Conservation (phyloP, 2,329 filamentous ascomycete species). For the Aspergillus sp. region DNA sequence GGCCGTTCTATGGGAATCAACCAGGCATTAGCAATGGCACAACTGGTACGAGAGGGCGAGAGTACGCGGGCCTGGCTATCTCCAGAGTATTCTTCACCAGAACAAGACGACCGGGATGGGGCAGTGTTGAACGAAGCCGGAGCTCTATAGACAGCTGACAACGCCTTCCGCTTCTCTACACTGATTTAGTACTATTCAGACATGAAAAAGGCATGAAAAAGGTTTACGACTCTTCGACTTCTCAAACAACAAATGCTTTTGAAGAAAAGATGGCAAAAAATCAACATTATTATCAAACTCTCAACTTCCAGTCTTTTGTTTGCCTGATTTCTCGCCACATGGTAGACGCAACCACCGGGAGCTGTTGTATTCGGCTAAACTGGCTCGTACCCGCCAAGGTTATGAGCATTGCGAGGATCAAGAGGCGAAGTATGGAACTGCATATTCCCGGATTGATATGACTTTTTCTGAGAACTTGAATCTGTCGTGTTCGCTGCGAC, state of each 20-base stretch:
- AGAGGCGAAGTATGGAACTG: not conserved
- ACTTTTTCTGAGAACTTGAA: not conserved
- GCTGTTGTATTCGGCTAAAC: not conserved
- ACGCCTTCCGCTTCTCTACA: too few relatives aligned
- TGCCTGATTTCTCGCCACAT: too few relatives aligned
- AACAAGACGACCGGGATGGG: too few relatives aligned
- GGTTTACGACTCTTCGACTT: too few relatives aligned
- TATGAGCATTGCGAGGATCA: not conserved
- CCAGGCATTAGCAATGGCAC: not conserved
- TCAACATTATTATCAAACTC: too few relatives aligned
- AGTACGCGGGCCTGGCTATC: not conserved
- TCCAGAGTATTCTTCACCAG: not conserved
- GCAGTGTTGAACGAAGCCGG: too few relatives aligned
- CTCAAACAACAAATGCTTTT: too few relatives aligned
- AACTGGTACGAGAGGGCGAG: not conserved
- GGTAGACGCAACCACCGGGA: not conserved
- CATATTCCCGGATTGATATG: not conserved
- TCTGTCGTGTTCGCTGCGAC: not conserved
- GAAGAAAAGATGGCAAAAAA: too few relatives aligned
- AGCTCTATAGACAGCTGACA: too few relatives aligned
- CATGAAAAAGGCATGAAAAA: too few relatives aligned
- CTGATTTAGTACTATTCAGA: too few relatives aligned
- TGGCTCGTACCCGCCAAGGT: not conserved
- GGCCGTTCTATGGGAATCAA: slow-evolving; percentile 3
- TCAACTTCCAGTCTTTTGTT: too few relatives aligned